Percentiles rank a stretch among this genome's conserved stretches.
Evolutionary conservation across 2,329 filamentous ascomycete genomes (phyloP).

Genomic region (Alternaria alternata): DNA sequence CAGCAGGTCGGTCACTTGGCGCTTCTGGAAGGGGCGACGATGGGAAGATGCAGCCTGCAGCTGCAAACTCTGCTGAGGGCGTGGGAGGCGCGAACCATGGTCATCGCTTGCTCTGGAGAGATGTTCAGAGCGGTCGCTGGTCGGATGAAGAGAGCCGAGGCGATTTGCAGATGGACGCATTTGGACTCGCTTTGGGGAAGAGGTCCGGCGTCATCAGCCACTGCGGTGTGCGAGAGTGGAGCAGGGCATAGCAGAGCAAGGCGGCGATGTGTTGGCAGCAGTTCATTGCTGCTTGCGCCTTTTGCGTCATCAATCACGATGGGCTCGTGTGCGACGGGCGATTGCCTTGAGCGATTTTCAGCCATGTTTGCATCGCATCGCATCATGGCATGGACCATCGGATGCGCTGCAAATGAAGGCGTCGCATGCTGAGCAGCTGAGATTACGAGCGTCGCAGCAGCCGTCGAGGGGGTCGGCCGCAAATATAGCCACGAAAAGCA

Average conservation of each 20-base stretch:
- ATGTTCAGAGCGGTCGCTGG: background rate
- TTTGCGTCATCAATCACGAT: slow-evolving; percentile 33
- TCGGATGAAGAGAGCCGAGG: slow-evolving; percentile 17
- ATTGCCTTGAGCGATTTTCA: slow-evolving; percentile 26
- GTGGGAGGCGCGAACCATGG: slow-evolving; percentile 17
- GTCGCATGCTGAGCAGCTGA: slow-evolving; percentile 27
- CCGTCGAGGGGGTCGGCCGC: slow-evolving; percentile 30
- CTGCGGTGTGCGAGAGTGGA: slow-evolving; percentile 8
- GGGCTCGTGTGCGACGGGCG: slow-evolving; percentile 2
- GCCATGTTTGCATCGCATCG: slow-evolving; percentile 14
- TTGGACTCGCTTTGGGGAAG: slow-evolving; percentile 17
- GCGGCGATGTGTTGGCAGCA: slow-evolving; percentile 22
- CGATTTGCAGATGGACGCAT: slow-evolving; percentile 18
- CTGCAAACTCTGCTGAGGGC: slow-evolving; percentile 13
- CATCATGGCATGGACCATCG: slow-evolving; percentile 17
- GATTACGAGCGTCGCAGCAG: slow-evolving; percentile 27
- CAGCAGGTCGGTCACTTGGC: slow-evolving; percentile 16
- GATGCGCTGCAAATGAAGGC: slow-evolving; percentile 28
- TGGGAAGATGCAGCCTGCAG: slow-evolving; percentile 21
- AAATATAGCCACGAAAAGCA: slow-evolving; percentile 27
- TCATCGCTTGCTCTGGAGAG: background rate
- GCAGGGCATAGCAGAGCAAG: slow-evolving; percentile 3
- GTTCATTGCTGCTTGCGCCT: slow-evolving; percentile 22
- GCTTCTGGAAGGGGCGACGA: slow-evolving; percentile 27
- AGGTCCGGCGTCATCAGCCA: slow-evolving; percentile 18